Evolutionary conservation across 441 rosid genomes (phyloP).

Genomic region (Arabidopsis hybrid): DNA sequence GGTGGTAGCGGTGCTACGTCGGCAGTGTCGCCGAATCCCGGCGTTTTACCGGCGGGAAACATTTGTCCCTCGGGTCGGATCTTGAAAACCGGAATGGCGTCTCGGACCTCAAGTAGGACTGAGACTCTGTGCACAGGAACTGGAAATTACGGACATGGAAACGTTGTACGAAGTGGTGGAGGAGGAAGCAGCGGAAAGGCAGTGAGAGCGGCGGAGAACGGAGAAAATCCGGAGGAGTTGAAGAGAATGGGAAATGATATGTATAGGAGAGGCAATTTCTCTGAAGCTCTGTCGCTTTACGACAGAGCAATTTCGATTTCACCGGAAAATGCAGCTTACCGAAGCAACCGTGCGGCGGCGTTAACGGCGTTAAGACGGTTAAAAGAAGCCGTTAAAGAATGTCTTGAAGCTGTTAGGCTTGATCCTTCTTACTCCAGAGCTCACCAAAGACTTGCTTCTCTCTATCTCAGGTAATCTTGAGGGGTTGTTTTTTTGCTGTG

Average conservation of each 20-base stretch:
- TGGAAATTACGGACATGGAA: constrained; percentile 77
- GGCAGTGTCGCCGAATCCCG: constrained; percentile 44
- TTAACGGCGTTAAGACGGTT: constrained; percentile 62
- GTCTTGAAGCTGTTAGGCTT: constrained; percentile 64
- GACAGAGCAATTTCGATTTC: constrained; percentile 62
- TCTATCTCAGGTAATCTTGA: constrained; percentile 59
- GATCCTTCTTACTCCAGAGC: constrained; percentile 68
- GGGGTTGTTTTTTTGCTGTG: not conserved
- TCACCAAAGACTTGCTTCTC: constrained; percentile 66
- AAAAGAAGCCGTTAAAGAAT: constrained; percentile 67
- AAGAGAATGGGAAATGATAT: constrained; percentile 67
- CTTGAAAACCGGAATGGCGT: constrained; percentile 56
- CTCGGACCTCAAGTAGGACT: constrained; percentile 47
- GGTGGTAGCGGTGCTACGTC: constrained; percentile 46
- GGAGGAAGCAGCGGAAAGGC: constrained; percentile 29
- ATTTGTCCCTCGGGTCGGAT: constrained; percentile 81
- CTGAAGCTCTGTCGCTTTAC: constrained; percentile 59
- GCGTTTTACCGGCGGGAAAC: constrained; percentile 63
- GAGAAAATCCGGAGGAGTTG: constrained; percentile 58
- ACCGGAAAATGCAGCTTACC: constrained; percentile 61
- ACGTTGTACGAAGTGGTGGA: constrained; percentile 55
- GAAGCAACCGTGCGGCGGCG: constrained; percentile 77
- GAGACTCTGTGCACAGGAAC: constrained; percentile 60
- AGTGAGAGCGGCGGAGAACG: constrained; percentile 36
- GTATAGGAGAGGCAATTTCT: constrained; percentile 60